Evolutionary conservation across 2,329 filamentous ascomycete species (phyloP), one percentile per base, ranked within the genome.

Genomic region (Hymenoscyphus scutula): DNA sequence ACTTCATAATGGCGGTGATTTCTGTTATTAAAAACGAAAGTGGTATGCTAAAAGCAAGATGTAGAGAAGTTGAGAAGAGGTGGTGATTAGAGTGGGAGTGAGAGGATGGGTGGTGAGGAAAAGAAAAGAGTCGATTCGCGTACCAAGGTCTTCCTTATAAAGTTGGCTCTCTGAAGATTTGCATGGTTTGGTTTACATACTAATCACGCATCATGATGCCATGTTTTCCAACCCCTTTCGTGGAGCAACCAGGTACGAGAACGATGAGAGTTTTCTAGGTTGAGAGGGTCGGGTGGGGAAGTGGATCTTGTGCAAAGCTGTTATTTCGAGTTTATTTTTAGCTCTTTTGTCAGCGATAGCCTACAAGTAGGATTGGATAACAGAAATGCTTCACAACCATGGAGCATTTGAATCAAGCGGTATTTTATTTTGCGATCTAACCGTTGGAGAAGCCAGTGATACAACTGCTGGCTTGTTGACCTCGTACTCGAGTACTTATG

Each of bases 1-100:
- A 61, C 59, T 61, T 61, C 59, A 61, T 61, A 13, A 37, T 59
- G 34, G 57, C 29, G 57, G 19, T 53, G 41, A 11, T 23, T 48
- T 29, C 5, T 1, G n/a, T 48, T 48, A 37, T 37, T 37, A 8
- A 11, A 48, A 48, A 48, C 41, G 41, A 48, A 48, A 23, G 41
- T 48, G n/a, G 11, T 48, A 19, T 48, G 19, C 7, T 48, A 48
- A 25, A 25, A 13, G 19, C n/a, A 1, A 11, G 3, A 5, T 10
- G 23, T 23, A 23, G 19, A 3, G 5, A 25, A n/a, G 19, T 8
- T 5, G n/a, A 8, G 19, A n/a, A 25, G 41, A 11, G 23, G 10
- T 19, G n/a, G 41, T 48, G 41, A 48, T 25, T 48, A 48, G n/a
- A 23, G 41, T 23, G 41, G 8, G 23, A 25, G 6, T 11, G 41